A percentile compares a stretch with the other conserved stretches of the same genome.
phyloP scores from a whole-genome alignment of 352 stramenopile species.

The Phytophthora ramorum region DNA sequence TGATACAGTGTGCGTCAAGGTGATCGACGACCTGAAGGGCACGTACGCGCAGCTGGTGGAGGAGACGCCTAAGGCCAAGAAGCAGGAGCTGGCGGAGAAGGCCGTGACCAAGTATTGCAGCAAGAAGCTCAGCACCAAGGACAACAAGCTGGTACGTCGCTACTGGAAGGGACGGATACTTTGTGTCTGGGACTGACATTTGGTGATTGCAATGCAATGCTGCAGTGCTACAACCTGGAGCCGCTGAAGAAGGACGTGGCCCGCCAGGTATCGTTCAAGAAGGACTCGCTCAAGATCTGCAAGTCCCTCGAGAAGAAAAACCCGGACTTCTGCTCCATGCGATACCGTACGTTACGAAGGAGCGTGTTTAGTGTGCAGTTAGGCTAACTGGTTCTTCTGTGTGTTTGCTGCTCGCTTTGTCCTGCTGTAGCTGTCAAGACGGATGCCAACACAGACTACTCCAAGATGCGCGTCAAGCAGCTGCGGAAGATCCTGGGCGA shows the following conservation, averaged over 20 bases:
- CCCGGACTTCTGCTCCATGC: conserved; percentile 94
- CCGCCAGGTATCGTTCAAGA: conserved; percentile 92
- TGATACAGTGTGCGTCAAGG: conserved; percentile 90
- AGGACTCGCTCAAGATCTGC: conserved; percentile 95
- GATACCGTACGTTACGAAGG: conserved; percentile 84
- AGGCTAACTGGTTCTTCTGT: conserved; percentile 9
- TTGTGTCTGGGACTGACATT: neutral
- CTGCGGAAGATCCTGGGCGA: conserved; percentile 95
- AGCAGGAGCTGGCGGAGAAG: conserved; percentile 76
- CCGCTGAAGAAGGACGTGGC: conserved; percentile 95
- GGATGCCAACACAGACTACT: conserved; percentile 95
- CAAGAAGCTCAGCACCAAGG: conserved; percentile 88
- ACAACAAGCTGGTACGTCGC: conserved; percentile 89
- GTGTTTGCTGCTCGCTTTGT: conserved; percentile 8
- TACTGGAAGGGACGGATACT: neutral
- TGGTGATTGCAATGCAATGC: conserved; percentile 15
- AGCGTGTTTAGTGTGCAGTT: neutral
- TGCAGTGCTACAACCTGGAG: conserved; percentile 94
- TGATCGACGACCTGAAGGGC: conserved; percentile 88
- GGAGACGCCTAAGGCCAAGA: conserved; percentile 81
- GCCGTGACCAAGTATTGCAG: conserved; percentile 88
- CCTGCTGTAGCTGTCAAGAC: conserved; percentile 90
- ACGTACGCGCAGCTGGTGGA: conserved; percentile 69
- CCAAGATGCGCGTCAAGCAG: conserved; percentile 95
- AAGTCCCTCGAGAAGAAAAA: conserved; percentile 95